Percentiles rank a stretch among this genome's conserved stretches.
phyloP scores from a whole-genome alignment of 768 basidiomycete genomes.

The Arthromyces matolae region DNA sequence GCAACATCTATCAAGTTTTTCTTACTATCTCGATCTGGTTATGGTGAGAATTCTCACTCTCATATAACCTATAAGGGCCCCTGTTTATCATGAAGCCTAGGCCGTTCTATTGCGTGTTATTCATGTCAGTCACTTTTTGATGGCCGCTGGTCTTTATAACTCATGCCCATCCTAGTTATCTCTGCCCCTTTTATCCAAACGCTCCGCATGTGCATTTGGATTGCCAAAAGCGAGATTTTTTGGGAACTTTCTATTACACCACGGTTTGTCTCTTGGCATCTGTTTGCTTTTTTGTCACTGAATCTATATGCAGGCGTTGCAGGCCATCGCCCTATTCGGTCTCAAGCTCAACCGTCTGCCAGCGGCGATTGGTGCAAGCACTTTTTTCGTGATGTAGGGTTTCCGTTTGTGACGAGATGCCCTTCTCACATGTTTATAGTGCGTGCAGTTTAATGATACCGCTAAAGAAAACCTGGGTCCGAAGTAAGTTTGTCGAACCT shows the following conservation, averaged over 20 bases:
- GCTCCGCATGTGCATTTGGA: constrained; percentile 21
- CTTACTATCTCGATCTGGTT: constrained; percentile 58
- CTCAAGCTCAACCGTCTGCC: constrained; percentile 62
- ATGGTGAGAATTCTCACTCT: constrained; percentile 40
- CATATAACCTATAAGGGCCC: not conserved
- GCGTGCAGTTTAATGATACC: constrained; percentile 39
- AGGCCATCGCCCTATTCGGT: constrained; percentile 71
- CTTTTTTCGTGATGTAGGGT: constrained; percentile 52
- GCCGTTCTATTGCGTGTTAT: constrained; percentile 57
- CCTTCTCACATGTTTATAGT: constrained; percentile 17
- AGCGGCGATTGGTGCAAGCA: constrained; percentile 53
- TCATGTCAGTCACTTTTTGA: constrained; percentile 36
- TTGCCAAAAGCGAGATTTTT: constrained; percentile 43
- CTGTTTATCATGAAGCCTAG: constrained; percentile 27
- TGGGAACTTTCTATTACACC: constrained; percentile 46
- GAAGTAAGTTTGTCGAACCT: constrained; percentile 29
- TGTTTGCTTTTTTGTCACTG: constrained; percentile 1
- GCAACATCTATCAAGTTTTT: constrained; percentile 57
- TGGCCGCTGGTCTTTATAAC: not conserved
- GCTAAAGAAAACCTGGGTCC: constrained; percentile 26
- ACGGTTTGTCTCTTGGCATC: constrained; percentile 26
- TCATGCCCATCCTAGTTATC: constrained; percentile 24
- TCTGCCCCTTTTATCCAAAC: constrained; percentile 39
- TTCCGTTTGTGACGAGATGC: not conserved
- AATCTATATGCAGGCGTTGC: constrained; percentile 35